phyloP scores from a whole-genome alignment of 2,329 filamentous ascomycete genomes.

The Exophiala xenobiotica region DNA sequence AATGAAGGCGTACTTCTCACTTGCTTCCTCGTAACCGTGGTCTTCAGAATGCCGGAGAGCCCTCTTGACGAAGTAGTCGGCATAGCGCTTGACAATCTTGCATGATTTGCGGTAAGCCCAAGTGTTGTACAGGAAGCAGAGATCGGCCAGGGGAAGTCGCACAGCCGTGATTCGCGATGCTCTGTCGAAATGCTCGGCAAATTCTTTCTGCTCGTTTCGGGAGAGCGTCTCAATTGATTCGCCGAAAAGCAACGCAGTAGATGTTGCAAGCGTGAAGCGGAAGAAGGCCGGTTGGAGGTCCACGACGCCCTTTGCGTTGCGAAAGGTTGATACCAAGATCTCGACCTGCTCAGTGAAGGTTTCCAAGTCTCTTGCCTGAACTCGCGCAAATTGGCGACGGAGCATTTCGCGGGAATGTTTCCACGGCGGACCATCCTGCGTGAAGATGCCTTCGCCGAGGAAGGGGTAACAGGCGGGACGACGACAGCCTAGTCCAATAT shows the following conservation, averaged over 20 bases:
- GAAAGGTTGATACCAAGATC: constrained; percentile 10
- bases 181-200: constrained; percentile 30
- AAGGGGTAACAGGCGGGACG: too few species aligned
- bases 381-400: constrained; percentile 41
- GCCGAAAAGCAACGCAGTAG: constrained; percentile 39
- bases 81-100: constrained; percentile 17
- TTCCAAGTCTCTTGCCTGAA: constrained; percentile 36
- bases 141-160: constrained; percentile 18
- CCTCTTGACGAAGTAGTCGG: constrained; percentile 16
- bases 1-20: constrained; percentile 5
- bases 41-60: too few species aligned
- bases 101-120: constrained; percentile 15
- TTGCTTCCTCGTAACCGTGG: too few species aligned
- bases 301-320: constrained; percentile 31
- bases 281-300: constrained; percentile 52
- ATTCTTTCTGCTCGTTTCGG: constrained; percentile 20
- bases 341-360: constrained; percentile 33
- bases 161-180: constrained; percentile 29
- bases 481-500: too few species aligned
- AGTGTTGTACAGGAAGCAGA: constrained; percentile 17
- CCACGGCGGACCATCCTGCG: too few species aligned
- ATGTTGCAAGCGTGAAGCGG: constrained; percentile 49
- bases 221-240: constrained; percentile 16
- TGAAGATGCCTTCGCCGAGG: too few species aligned
- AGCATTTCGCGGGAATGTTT: too few species aligned